phyloP scores from a whole-genome alignment of 768 basidiomycete genomes.

The Serendipita vermifera region DNA sequence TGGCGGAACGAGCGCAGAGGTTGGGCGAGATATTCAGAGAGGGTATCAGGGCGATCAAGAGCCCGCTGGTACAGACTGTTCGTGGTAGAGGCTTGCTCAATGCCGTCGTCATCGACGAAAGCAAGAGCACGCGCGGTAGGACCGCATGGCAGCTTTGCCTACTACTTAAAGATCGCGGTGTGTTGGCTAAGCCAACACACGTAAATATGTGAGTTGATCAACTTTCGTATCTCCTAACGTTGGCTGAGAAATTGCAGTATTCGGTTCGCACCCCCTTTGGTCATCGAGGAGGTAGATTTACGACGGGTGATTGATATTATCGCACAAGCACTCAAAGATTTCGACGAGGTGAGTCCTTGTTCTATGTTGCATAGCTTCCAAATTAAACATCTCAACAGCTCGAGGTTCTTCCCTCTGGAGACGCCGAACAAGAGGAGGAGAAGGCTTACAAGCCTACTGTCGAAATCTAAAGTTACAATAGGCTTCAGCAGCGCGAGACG shows the following conservation, averaged over 20 bases:
- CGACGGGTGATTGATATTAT: conserved; percentile 63
- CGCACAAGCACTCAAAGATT: conserved; percentile 58
- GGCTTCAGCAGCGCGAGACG: too few species aligned
- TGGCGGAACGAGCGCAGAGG: conserved; percentile 62
- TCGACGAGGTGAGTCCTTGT: conserved; percentile 51
- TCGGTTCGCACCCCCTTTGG: conserved; percentile 90
- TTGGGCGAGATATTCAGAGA: conserved; percentile 76
- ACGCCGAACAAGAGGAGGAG: background rate
- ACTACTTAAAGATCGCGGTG: conserved; percentile 77
- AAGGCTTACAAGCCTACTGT: background rate
- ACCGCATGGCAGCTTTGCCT: conserved; percentile 95
- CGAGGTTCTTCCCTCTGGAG: background rate
- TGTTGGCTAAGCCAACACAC: conserved; percentile 94
- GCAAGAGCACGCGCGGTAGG: conserved; percentile 56
- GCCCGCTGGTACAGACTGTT: conserved; percentile 62
- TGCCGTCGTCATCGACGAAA: conserved; percentile 86
- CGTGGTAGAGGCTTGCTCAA: conserved; percentile 84
- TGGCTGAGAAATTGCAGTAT: conserved; percentile 39
- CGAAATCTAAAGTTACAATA: conserved; percentile 6
- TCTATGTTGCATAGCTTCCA: background rate
- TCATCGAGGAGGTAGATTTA: conserved; percentile 82
- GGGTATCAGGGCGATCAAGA: conserved; percentile 43
- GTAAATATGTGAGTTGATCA: conserved; percentile 63
- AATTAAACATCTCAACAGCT: background rate
- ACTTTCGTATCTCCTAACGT: background rate